Evolutionary conservation across 768 basidiomycete species (phyloP).

Genomic region (Suillus discolor): DNA sequence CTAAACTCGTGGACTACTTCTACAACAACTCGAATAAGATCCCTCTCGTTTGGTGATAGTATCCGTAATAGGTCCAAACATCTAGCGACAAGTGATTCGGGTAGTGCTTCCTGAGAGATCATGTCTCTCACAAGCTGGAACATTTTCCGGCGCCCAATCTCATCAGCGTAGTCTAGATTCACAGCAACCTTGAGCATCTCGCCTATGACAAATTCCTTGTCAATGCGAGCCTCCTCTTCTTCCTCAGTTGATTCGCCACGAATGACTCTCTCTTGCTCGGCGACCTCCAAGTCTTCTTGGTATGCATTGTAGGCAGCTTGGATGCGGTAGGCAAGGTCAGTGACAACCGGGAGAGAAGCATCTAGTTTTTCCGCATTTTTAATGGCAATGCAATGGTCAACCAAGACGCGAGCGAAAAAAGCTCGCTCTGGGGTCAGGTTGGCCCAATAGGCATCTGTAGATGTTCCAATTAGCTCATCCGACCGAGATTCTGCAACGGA

Average conservation of each 20-base stretch:
- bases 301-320: constrained; percentile 71
- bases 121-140: constrained; percentile 85
- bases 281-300: constrained; percentile 42
- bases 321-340: constrained; percentile 74
- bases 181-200: constrained; percentile 82
- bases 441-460: constrained; percentile 71
- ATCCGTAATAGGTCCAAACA: constrained; percentile 84
- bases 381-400: constrained; percentile 69
- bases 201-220: constrained; percentile 69
- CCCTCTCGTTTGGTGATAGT: constrained; percentile 73
- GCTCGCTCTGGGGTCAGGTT: constrained; percentile 71
- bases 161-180: constrained; percentile 88
- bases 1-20: constrained; percentile 85
- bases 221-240: constrained; percentile 49
- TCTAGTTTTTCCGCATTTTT: constrained; percentile 68
- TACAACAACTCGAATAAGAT: constrained; percentile 86
- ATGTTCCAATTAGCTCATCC: neutral
- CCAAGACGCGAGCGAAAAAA: constrained; percentile 82
- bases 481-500: neutral
- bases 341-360: constrained; percentile 79
- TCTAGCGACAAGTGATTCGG: constrained; percentile 64
- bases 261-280: constrained; percentile 38
- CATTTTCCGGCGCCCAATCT: constrained; percentile 88
- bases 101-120: constrained; percentile 71
- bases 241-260: constrained; percentile 38